Conservation (phyloP, 148 eudicot species). For the Rhododendron griersonianum region DNA sequence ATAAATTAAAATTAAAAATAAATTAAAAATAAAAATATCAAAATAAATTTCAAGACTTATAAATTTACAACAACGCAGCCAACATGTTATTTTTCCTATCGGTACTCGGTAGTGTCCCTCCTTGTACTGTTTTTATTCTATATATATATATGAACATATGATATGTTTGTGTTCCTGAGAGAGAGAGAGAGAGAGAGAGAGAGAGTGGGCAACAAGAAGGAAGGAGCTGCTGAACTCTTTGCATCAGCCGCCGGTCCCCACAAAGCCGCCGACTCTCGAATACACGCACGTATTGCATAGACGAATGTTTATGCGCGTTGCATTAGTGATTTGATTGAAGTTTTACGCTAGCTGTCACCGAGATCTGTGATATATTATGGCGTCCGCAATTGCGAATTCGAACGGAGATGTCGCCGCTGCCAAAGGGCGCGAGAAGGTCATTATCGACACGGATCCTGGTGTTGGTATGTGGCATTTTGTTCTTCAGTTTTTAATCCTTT, state of each 20-base stretch:
- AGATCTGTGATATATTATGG: not conserved
- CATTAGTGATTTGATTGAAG: not conserved
- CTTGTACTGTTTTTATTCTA: no score
- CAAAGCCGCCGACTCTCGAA: not conserved
- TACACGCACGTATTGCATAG: not conserved
- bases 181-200: not conserved
- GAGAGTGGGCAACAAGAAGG: not conserved
- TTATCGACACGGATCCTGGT: conserved; percentile 94
- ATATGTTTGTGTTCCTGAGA: no score
- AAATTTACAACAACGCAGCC: no score
- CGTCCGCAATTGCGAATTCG: conserved; percentile 13
- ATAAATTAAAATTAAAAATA: no score
- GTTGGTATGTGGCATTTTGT: conserved; percentile 37
- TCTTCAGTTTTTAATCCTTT: not conserved
- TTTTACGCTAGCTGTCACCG: not conserved
- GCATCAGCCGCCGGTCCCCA: not conserved
- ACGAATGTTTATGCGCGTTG: not conserved
- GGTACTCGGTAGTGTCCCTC: no score
- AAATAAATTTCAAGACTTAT: no score
- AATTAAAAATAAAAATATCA: no score
- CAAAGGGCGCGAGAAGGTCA: conserved; percentile 41
- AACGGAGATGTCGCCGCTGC: not conserved
- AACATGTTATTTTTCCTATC: no score
- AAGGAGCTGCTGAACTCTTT: not conserved
- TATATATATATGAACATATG: no score